Evolutionary conservation across 2,329 filamentous ascomycete genomes (phyloP).

Genomic region (Cercospora sojina): DNA sequence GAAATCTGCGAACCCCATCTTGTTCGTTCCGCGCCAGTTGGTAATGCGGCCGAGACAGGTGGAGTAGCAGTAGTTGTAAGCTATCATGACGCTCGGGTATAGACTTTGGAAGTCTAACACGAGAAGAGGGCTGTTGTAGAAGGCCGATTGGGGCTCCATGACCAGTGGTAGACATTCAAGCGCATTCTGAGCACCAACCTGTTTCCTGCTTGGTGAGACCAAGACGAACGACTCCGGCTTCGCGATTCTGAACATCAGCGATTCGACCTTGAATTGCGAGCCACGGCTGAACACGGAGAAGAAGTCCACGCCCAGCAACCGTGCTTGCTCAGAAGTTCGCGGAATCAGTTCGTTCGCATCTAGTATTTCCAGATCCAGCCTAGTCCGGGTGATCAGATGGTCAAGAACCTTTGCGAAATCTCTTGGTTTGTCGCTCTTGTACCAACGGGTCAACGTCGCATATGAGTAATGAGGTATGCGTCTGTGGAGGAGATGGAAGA

Average conservation of each 20-base stretch:
- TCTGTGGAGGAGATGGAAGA: constrained; percentile 82
- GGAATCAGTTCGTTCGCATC: constrained; percentile 86
- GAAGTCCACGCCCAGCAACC: constrained; percentile 91
- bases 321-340: constrained; percentile 89
- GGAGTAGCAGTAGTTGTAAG: constrained; percentile 98
- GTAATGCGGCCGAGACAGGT: constrained; percentile 86
- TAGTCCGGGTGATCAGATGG: constrained; percentile 73
- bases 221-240: constrained; percentile 94
- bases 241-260: constrained; percentile 96
- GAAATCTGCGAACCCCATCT: constrained; percentile 93
- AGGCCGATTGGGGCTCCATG: constrained; percentile 94
- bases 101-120: constrained; percentile 95
- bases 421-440: constrained; percentile 63
- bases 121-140: constrained; percentile 84
- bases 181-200: constrained; percentile 91
- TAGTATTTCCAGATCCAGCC: constrained; percentile 84
- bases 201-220: constrained; percentile 83
- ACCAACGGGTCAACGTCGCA: constrained; percentile 78
- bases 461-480: constrained; percentile 86
- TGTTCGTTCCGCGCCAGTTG: constrained; percentile 85
- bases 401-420: constrained; percentile 73
- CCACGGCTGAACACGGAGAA: constrained; percentile 93
- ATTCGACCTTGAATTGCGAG: constrained; percentile 98
- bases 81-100: constrained; percentile 98
- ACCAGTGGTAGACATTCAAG: constrained; percentile 91